Base-by-base conservation (phyloP, 75 land plant genomes). In the Sequoia sempervirens region DNA sequence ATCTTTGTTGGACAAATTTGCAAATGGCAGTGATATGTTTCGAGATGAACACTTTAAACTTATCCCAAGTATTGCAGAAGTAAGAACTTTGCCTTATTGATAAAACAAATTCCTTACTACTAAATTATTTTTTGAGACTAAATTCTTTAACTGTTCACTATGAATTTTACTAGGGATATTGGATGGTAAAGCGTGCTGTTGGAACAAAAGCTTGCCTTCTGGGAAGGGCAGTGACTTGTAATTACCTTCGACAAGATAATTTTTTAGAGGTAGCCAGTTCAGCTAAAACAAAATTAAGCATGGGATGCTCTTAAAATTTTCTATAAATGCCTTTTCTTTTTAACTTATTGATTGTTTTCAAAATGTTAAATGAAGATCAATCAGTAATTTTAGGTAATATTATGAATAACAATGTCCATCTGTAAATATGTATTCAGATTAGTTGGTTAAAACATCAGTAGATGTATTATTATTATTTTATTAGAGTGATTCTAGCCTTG, bases 101-200 rank as follows among this genome's bases (percentile, higher is more conserved):
- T 26, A 23, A 9, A 32, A 18, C 18, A 75, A 38, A 30, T n/a
- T 18, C 30, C 34, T 18, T 75, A 52, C 53, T 45, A 17, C 1
- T 34, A 54, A 38, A 11, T 34, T 76, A 38, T 81, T 82, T 69
- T 40, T 43, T 61, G 66, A 61, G 1, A 30, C 26, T 81, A 80
- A 20, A 9, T 69, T 69, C 15, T 64, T 30, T 81, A 36, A 23
- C 41, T 40, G 36, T 64, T 36, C 5, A 23, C 78, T 81, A 10
- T n/a, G 5, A 54, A 26, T 52, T 12, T 41, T 80, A 36, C 64
- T 87, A 97, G 98, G 99, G 99, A 26, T 94, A 94, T 85, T 97
- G 99, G 99, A 92, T 97, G 89, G 94, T 95, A 20, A 95, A 92
- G 85, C 93, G 98, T 75, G 99, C 99, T 68, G 99, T 97, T 54